Evolutionary conservation across 768 basidiomycete genomes (phyloP), one percentile per base, ranked within the genome.

Genomic region (Mycena epipterygia): DNA sequence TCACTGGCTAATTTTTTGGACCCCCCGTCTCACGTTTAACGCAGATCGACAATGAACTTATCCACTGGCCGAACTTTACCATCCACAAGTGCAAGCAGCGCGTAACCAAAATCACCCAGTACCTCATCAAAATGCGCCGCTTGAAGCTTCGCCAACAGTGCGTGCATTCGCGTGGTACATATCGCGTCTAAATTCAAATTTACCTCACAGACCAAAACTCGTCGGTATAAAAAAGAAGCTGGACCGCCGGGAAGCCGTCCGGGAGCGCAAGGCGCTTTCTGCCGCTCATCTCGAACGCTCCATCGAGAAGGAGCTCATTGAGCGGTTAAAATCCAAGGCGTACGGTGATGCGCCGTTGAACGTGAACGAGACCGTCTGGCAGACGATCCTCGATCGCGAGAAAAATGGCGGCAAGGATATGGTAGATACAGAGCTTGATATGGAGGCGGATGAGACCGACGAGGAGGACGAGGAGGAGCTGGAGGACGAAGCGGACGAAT

Each of bases 51-150:
- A 88, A 87, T 61, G 95, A 99, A 78, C 88, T 99, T 69, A 88
- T 96, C n/a, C 95, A 98, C 79, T 99, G 98, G 98, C 97, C 98
- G 5, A 96, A 96, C 76, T 99, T 97, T 81, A 91, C 91, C 35
- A 93, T 96, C 62, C 98, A 98, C 85, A 99, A 98, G 84, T 99
- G 98, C 89, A 99, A 99, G 86, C 98, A 99, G 83, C 91, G 98
- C 51, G 88, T 98, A 33, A 99, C 98, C 14, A 99, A 99, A 85
- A 98, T 99, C 76, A 99, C 97, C 0, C 98, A 99, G 80, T 99
- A 98, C 78, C 89, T 99, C 73, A 98, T 99, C 81, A 97, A 98
- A 86, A 98, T 99, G 97, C 89, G 97, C 68, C 91, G 94, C 48
- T 82, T 97, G 70, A 94, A 94, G 74, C 85, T 97, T 65, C 90